phyloP scores from a whole-genome alignment of 148 eudicot genomes.

The Fagopyrum tataricum region DNA sequence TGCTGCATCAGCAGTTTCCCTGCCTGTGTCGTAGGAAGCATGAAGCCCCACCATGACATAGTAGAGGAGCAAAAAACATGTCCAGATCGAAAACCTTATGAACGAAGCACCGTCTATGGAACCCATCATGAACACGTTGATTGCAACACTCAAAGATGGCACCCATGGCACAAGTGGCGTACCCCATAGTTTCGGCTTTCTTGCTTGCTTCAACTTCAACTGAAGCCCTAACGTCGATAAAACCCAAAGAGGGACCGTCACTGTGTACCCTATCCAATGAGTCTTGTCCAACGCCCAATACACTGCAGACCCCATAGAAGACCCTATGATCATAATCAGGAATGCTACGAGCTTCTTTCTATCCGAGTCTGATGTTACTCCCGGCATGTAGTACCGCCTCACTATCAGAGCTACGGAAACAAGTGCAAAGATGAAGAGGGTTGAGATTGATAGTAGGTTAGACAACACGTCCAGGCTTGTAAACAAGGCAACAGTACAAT shows the following conservation, averaged over 20 bases:
- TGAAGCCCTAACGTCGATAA: constrained; percentile 43
- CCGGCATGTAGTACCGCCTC: constrained; percentile 28
- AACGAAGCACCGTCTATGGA: constrained; percentile 29
- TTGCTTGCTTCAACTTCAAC: constrained; percentile 35
- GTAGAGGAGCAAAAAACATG: constrained; percentile 26
- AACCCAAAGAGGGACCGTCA: constrained; percentile 51
- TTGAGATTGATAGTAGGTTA: constrained; percentile 43
- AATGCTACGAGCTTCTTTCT: constrained; percentile 26
- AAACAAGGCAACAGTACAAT: constrained; percentile 47
- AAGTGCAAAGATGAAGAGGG: constrained; percentile 61
- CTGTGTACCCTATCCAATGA: constrained; percentile 42
- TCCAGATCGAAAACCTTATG: constrained; percentile 28
- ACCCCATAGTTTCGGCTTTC: constrained; percentile 62
- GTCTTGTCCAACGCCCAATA: constrained; percentile 38
- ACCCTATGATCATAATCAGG: constrained; percentile 34
- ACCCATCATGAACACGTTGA: constrained; percentile 64
- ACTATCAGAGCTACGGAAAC: constrained; percentile 60
- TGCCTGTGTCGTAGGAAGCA: constrained; percentile 53
- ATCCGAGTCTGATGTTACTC: constrained; percentile 26
- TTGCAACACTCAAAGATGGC: constrained; percentile 53
- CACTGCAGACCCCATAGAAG: constrained; percentile 44
- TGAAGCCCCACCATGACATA: constrained; percentile 44
- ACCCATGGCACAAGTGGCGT: constrained; percentile 70
- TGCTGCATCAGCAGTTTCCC: constrained; percentile 17
- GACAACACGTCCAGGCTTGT: constrained; percentile 49